Evolutionary conservation across 768 basidiomycete genomes (phyloP).

Genomic region (Paxillus ammoniavirescens): DNA sequence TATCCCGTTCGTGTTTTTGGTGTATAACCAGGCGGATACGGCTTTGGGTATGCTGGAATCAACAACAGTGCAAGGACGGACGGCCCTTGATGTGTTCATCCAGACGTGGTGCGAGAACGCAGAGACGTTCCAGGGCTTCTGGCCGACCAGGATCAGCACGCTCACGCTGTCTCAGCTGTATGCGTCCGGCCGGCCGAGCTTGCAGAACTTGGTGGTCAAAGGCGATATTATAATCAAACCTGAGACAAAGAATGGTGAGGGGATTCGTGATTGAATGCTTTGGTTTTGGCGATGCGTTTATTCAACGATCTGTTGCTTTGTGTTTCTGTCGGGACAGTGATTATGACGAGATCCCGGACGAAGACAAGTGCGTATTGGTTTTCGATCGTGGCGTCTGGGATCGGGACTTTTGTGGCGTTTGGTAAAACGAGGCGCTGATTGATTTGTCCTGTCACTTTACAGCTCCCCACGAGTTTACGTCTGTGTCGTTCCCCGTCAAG

Average conservation of each 20-base stretch:
- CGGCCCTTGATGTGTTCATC: constrained; percentile 84
- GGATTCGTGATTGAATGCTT: constrained; percentile 4
- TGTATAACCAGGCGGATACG: constrained; percentile 81
- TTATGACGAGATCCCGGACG: constrained; percentile 94
- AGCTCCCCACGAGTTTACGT: constrained; percentile 88
- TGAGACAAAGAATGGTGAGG: constrained; percentile 78
- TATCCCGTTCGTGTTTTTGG: constrained; percentile 91
- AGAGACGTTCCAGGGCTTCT: constrained; percentile 92
- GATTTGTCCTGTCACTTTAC: constrained; percentile 15
- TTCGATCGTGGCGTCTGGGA: constrained; percentile 5
- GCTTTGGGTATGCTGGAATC: constrained; percentile 77
- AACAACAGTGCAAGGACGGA: constrained; percentile 55
- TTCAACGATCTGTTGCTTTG: constrained; percentile 21
- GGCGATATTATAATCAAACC: constrained; percentile 88
- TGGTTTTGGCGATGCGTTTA: constrained; percentile 6
- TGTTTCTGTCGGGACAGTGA: constrained; percentile 53
- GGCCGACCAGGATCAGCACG: constrained; percentile 85
- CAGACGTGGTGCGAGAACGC: constrained; percentile 94
- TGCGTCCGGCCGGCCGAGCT: constrained; percentile 56
- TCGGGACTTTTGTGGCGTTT: neutral
- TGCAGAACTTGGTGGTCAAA: constrained; percentile 75
- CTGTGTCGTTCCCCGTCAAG: constrained; percentile 87
- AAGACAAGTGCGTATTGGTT: constrained; percentile 63
- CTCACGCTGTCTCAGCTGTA: constrained; percentile 80
- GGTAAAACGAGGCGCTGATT: constrained; percentile 15